Percentiles rank a stretch among this genome's conserved stretches.
phyloP scores from a whole-genome alignment of 2,329 filamentous ascomycete genomes.

The Aspergillus caelatus region DNA sequence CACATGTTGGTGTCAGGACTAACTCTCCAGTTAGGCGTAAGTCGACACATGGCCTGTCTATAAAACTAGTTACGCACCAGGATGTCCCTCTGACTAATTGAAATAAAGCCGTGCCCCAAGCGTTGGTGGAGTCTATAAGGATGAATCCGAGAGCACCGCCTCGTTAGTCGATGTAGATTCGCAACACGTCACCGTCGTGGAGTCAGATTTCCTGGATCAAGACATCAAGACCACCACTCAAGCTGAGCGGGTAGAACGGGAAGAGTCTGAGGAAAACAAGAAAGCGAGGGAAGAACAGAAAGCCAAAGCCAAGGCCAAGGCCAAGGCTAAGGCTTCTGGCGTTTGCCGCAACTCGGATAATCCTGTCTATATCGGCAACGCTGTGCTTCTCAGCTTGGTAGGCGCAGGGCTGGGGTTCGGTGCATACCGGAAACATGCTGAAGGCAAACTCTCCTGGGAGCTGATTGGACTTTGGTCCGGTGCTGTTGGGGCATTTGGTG shows the following conservation, averaged over 20 bases:
- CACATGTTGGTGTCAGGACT: conserved; percentile 14
- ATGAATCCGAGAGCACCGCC: conserved; percentile 44
- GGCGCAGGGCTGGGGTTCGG: conserved; percentile 49
- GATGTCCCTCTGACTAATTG: background rate
- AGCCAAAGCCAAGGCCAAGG: conserved; percentile 35
- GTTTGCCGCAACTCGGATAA: conserved; percentile 45
- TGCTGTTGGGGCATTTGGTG: conserved; percentile 47
- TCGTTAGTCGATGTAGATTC: conserved; percentile 52
- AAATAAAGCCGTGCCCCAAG: conserved; percentile 44
- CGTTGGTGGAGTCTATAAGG: conserved; percentile 41
- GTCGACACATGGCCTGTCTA: conserved; percentile 19
- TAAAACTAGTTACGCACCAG: too few relatives aligned
- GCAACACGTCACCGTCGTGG: conserved; percentile 48
- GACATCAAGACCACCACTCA: conserved; percentile 50
- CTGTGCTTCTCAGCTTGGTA: conserved; percentile 44
- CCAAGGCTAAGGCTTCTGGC: conserved; percentile 33
- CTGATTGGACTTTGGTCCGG: conserved; percentile 47
- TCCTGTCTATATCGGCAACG: conserved; percentile 52
- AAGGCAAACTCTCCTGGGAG: conserved; percentile 51
- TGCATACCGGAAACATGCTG: conserved; percentile 50
- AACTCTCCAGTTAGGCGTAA: conserved; percentile 37
- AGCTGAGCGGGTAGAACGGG: conserved; percentile 47
- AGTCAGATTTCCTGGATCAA: conserved; percentile 45
- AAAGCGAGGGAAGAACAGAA: conserved; percentile 32
- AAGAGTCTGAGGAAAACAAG: conserved; percentile 33